Conservation (phyloP, 371 early-diverging fungal species). For the Mucor lusitanicus region DNA sequence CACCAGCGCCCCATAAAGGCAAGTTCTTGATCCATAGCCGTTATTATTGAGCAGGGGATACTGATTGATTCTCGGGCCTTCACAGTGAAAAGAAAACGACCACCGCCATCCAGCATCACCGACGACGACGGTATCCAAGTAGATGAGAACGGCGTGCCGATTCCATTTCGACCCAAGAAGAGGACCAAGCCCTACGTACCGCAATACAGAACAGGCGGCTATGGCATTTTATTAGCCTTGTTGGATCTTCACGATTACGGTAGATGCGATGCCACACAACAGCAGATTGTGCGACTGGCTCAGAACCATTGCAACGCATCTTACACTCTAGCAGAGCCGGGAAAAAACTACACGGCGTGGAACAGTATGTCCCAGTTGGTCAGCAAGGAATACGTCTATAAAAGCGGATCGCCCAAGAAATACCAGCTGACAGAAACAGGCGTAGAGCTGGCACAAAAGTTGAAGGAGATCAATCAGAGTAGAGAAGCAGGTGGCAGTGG, state of each 20-base stretch:
- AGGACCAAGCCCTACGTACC: constrained; percentile 72
- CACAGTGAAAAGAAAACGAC: neutral
- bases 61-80: no score
- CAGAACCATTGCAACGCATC: constrained; percentile 71
- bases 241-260: constrained; percentile 39
- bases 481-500: neutral
- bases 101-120: neutral
- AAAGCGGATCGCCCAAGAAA: constrained; percentile 59
- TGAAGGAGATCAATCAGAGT: constrained; percentile 23
- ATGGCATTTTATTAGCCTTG: constrained; percentile 83
- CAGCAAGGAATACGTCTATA: constrained; percentile 69
- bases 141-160: neutral
- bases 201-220: constrained; percentile 77
- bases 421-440: constrained; percentile 83
- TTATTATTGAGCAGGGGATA: no score
- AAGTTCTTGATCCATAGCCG: neutral
- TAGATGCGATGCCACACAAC: constrained; percentile 39
- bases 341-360: constrained; percentile 77
- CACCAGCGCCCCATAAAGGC: constrained; percentile 33
- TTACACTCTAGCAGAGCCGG: constrained; percentile 59
- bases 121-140: neutral
- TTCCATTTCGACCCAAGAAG: constrained; percentile 19
- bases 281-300: constrained; percentile 61
- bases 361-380: constrained; percentile 68
- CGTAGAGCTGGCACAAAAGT: constrained; percentile 52